Percentiles rank a stretch among this genome's conserved stretches.
Evolutionary conservation across 1,284 basidiomycete genomes (phyloP).

Genomic region (Hemileia vastatrix): DNA sequence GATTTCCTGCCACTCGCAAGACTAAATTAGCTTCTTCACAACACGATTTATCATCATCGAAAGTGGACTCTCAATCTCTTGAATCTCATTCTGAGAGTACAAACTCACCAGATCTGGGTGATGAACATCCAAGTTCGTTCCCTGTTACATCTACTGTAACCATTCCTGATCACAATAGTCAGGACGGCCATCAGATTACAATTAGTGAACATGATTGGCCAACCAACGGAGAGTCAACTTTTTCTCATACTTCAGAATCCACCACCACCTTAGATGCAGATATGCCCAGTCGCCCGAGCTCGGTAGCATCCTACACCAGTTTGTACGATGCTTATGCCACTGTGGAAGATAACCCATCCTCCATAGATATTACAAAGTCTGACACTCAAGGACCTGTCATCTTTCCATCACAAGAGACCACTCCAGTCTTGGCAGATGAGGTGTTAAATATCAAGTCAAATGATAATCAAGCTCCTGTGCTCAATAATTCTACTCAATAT

Average conservation of each 20-base stretch:
- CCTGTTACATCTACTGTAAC: not conserved
- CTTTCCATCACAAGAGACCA: too few relatives aligned
- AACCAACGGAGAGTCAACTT: not conserved
- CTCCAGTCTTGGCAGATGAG: too few relatives aligned
- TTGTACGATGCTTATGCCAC: constrained; percentile 16
- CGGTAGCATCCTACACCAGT: constrained; percentile 11
- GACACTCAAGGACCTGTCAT: too few relatives aligned
- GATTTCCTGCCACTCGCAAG: constrained; percentile 50
- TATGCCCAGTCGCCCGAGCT: constrained; percentile 2
- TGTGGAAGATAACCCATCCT: not conserved
- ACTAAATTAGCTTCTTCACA: not conserved
- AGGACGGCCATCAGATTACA: too few relatives aligned
- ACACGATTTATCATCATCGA: too few relatives aligned
- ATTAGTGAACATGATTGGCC: too few relatives aligned
- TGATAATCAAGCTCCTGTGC: too few relatives aligned
- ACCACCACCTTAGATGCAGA: too few relatives aligned
- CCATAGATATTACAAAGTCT: too few relatives aligned
- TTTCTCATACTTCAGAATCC: constrained; percentile 9
- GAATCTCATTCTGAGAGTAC: not conserved
- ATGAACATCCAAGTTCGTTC: not conserved
- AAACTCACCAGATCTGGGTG: not conserved
- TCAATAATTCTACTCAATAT: too few relatives aligned
- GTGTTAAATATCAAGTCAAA: too few relatives aligned
- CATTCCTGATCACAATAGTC: not conserved
- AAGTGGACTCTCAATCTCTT: too few relatives aligned